Percentiles rank a stretch among this genome's conserved stretches.
Conservation (phyloP, 345 rosid species). For the Gynandropsis gynandra region DNA sequence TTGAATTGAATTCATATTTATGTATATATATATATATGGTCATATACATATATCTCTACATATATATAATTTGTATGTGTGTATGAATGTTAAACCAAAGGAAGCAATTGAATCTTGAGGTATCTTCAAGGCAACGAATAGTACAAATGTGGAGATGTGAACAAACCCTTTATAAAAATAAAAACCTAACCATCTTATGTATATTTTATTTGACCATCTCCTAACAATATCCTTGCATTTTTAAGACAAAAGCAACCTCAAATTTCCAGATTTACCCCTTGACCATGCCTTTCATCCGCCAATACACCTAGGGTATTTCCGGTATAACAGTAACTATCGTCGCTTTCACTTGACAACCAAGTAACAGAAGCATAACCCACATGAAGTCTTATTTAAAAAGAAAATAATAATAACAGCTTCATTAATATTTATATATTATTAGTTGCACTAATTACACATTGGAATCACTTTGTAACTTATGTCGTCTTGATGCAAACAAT, state of each 20-base stretch:
- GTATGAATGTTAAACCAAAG: neutral
- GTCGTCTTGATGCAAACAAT: too few relatives aligned
- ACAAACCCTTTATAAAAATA: too few relatives aligned
- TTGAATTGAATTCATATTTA: too few relatives aligned
- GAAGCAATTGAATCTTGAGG: constrained; percentile 23
- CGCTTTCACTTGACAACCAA: constrained; percentile 19
- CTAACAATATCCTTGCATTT: constrained; percentile 8
- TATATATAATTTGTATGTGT: too few relatives aligned
- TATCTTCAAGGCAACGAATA: constrained; percentile 41
- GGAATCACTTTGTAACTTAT: too few relatives aligned
- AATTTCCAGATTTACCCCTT: neutral
- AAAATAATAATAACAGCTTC: constrained; percentile 1
- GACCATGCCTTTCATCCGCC: neutral
- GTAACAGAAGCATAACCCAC: constrained; percentile 12
- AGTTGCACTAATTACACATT: too few relatives aligned
- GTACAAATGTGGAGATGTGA: constrained; percentile 35
- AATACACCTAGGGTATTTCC: neutral
- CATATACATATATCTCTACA: too few relatives aligned
- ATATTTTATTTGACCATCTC: constrained; percentile 19
- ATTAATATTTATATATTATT: too few relatives aligned
- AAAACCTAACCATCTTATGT: constrained; percentile 24
- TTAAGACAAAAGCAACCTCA: constrained; percentile 8
- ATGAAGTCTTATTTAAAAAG: neutral
- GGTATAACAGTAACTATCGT: constrained; percentile 4
- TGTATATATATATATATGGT: too few relatives aligned